Conservation (phyloP, 176 grass and related monocot species). For the Zoysia japonica region DNA sequence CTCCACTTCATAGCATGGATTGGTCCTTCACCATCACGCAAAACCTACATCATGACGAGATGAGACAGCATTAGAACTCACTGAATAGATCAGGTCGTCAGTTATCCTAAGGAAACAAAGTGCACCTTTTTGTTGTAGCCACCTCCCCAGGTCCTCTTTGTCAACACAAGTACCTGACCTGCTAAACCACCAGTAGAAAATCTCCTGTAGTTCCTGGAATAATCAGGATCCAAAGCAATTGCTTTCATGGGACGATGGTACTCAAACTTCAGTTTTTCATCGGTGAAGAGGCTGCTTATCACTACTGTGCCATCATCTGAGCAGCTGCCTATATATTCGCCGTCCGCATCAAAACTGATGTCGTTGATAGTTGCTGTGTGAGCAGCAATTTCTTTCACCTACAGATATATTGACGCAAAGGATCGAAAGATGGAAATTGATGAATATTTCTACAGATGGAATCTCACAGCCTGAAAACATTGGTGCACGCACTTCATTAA, state of each 20-base stretch:
- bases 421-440: background rate
- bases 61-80: constrained; percentile 12
- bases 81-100: constrained; percentile 28
- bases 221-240: constrained; percentile 85
- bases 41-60: constrained; percentile 50
- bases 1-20: constrained; percentile 98
- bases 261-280: constrained; percentile 93
- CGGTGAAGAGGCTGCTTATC: constrained; percentile 88
- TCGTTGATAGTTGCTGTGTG: constrained; percentile 91
- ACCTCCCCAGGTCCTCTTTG: constrained; percentile 77
- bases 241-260: constrained; percentile 97
- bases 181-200: constrained; percentile 93
- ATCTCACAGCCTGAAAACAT: background rate
- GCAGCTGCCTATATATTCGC: constrained; percentile 95
- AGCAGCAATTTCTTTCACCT: constrained; percentile 82
- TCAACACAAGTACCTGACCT: constrained; percentile 85
- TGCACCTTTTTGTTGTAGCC: constrained; percentile 80
- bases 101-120: constrained; percentile 32
- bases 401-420: constrained; percentile 8
- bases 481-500: background rate
- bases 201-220: constrained; percentile 79
- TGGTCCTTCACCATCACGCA: constrained; percentile 94
- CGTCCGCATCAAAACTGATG: constrained; percentile 82
- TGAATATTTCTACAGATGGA: constrained; percentile 5
- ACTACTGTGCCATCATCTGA: constrained; percentile 90